Evolutionary conservation across 202 grass and related monocot genomes (phyloP).

Genomic region (Schoenoplectus triqueter): DNA sequence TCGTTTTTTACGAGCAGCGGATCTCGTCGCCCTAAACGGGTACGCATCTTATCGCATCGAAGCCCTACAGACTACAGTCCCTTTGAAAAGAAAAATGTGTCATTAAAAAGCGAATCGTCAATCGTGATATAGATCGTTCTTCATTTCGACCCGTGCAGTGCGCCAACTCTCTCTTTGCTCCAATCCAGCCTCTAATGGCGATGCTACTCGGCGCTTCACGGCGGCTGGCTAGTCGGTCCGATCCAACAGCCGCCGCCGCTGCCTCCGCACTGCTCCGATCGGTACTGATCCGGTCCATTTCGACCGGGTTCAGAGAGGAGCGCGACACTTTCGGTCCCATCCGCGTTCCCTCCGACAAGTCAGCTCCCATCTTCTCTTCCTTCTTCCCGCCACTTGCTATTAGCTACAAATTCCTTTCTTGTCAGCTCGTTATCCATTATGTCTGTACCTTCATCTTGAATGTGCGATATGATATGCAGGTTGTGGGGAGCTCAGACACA

Average conservation of each 20-base stretch:
- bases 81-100: too few species aligned
- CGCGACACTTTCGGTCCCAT: conserved; percentile 94
- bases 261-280: conserved; percentile 48
- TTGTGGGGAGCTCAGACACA: conserved; percentile 99
- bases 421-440: not conserved
- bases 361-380: not conserved
- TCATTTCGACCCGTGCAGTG: not conserved
- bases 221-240: conserved; percentile 49
- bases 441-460: not conserved
- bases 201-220: conserved; percentile 45
- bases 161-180: not conserved
- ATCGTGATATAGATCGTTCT: not conserved
- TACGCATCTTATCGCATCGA: too few species aligned
- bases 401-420: not conserved
- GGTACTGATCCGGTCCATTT: conserved; percentile 61
- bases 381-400: not conserved
- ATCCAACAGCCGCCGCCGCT: not conserved
- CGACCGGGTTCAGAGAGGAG: conserved; percentile 80
- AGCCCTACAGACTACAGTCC: too few species aligned
- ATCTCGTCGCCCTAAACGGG: too few species aligned
- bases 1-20: too few species aligned
- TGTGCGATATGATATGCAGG: conserved; percentile 39
- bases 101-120: not conserved
- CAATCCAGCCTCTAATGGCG: conserved; percentile 29
- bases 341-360: conserved; percentile 81